phyloP scores from a whole-genome alignment of 257 asterid genomes.

The Euphrasia confusa region DNA sequence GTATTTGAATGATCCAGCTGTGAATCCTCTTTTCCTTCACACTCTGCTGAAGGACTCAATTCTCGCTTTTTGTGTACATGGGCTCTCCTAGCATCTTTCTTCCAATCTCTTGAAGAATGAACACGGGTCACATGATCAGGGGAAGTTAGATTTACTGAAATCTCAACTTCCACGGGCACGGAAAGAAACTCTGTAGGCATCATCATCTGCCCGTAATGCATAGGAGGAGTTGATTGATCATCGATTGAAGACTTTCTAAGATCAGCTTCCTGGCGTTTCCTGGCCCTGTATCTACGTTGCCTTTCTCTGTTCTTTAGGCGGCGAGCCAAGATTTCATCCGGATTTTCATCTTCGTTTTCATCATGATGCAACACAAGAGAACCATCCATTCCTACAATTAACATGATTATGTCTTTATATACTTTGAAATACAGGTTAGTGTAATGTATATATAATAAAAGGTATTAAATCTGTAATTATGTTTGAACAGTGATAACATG shows the following conservation, averaged over 20 bases:
- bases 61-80: constrained; percentile 41
- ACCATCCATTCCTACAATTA: constrained; percentile 38
- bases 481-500: not conserved
- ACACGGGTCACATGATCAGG: constrained; percentile 52
- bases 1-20: constrained; percentile 16
- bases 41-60: constrained; percentile 10
- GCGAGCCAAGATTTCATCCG: constrained; percentile 52
- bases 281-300: constrained; percentile 88
- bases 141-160: constrained; percentile 30
- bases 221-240: constrained; percentile 32
- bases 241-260: constrained; percentile 28
- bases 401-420: constrained; percentile 19
- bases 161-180: constrained; percentile 32
- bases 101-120: constrained; percentile 73
- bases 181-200: constrained; percentile 28
- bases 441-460: constrained; percentile 7
- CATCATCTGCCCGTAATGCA: constrained; percentile 28
- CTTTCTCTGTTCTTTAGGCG: constrained; percentile 86
- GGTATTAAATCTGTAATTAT: constrained; percentile 16
- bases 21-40: constrained; percentile 13
- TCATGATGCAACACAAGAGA: constrained; percentile 37
- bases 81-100: constrained; percentile 77
- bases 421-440: constrained; percentile 17
- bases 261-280: constrained; percentile 73
- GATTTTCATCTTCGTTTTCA: constrained; percentile 36